A percentile compares a stretch with the other conserved stretches of the same genome.
These are phyloP conservation scores for Fusarium sp. DNA, from an alignment of 2,329 filamentous ascomycete genomes.

Conservation along the genomic window DNA sequence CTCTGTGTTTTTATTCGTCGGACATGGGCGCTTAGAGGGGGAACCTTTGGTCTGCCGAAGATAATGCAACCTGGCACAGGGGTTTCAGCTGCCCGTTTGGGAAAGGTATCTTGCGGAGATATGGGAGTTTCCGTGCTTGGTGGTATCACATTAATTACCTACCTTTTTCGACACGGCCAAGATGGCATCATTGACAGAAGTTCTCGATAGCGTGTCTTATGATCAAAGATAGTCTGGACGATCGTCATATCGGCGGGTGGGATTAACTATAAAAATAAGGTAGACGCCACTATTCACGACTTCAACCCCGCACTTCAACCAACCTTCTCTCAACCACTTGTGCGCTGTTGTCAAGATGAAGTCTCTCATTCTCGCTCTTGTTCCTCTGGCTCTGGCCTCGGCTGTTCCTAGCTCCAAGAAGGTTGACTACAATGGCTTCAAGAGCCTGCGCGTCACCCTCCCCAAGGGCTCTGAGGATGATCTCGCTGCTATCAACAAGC, in stretches of 20 bases:
- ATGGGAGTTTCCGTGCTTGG: slow-evolving; percentile 36
- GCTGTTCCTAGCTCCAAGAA: slow-evolving; percentile 33
- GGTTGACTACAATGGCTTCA: slow-evolving; percentile 37
- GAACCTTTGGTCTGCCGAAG: slow-evolving; percentile 30
- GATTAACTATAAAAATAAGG: slow-evolving; percentile 13
- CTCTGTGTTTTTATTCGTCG: not conserved
- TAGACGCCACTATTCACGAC: not conserved
- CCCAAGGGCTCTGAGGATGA: slow-evolving; percentile 20
- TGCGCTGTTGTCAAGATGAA: slow-evolving; percentile 22
- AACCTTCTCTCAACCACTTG: not conserved
- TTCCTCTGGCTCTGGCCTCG: slow-evolving; percentile 22
- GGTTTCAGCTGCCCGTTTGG: slow-evolving; percentile 25
- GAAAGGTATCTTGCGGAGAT: slow-evolving; percentile 22
- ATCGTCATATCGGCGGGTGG: not conserved
- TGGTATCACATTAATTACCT: slow-evolving; percentile 33
- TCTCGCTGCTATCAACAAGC: slow-evolving; percentile 21
- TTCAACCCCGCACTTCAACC: slow-evolving; percentile 12
- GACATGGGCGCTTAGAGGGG: slow-evolving; percentile 6
- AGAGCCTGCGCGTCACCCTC: slow-evolving; percentile 33
- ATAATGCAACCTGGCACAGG: slow-evolving; percentile 20
- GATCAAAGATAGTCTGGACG: not conserved
- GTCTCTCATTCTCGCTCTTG: slow-evolving; percentile 15
- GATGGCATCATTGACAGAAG: slow-evolving; percentile 32
- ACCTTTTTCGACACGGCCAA: slow-evolving; percentile 26
- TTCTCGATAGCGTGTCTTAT: slow-evolving; percentile 9